These are phyloP conservation scores for Linnemannia exigua DNA, from an alignment of 192 early-diverging fungal genomes.

Conservation along the genomic window DNA sequence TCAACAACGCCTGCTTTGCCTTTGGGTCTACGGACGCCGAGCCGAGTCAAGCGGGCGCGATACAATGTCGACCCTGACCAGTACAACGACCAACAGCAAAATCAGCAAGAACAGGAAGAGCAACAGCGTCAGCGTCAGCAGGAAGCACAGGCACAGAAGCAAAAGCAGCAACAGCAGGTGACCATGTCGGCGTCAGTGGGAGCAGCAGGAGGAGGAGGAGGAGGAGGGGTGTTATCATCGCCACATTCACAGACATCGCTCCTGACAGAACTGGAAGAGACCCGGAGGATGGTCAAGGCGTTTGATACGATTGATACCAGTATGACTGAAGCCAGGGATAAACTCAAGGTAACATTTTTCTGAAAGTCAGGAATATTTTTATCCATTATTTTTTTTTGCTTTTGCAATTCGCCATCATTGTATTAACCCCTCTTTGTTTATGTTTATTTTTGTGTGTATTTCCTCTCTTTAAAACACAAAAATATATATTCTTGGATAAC, in stretches of 20 bases:
- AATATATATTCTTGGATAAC: background rate
- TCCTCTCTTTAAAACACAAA: background rate
- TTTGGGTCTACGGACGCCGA: constrained; percentile 15
- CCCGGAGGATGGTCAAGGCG: constrained; percentile 17
- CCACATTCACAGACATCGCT: background rate
- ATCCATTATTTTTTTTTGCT: background rate
- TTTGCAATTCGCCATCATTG: no score
- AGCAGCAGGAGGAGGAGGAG: background rate
- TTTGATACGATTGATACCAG: constrained; percentile 44
- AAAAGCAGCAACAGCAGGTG: background rate
- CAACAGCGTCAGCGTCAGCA: background rate
- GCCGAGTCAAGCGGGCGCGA: constrained; percentile 35
- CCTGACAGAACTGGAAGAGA: constrained; percentile 32
- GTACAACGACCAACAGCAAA: background rate
- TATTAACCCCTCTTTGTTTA: background rate
- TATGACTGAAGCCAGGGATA: constrained; percentile 42
- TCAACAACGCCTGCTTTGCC: background rate
- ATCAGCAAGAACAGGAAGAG: background rate
- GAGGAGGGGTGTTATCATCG: background rate
- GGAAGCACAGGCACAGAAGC: background rate
- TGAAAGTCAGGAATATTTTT: no score
- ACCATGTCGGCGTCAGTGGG: background rate
- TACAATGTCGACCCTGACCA: constrained; percentile 11
- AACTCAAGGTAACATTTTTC: constrained; percentile 43
- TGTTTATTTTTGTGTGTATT: background rate